Base-by-base conservation (phyloP, 768 basidiomycete species). In the Rickenella mellea region DNA sequence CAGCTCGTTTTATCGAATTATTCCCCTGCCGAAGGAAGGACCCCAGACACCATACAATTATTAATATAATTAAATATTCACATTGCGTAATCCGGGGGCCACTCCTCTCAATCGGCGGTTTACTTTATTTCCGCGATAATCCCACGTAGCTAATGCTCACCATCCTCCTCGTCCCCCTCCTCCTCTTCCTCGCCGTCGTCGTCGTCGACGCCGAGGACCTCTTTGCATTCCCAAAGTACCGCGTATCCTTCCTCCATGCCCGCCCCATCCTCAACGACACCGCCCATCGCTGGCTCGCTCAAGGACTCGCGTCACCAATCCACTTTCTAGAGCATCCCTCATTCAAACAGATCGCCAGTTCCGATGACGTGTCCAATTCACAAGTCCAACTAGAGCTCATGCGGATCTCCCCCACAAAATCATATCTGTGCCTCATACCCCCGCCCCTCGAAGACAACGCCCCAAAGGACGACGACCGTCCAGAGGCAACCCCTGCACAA, bases 361-460 rank as follows among this genome's bases (percentile, higher is more conserved):
- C 43, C 32, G 29, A 46, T 25, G 12, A 20, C 40, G 42, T 28
- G 30, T 30, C 24, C 55, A 39, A 15, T 11, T 27, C 58, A 5
- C 67, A 64, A 41, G 73, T 72, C 58, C 68, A 75, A 27, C 74
- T 91, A 25, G 77, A 91, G 55, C 70, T 70, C 49, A 80, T 91
- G 77, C 79, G 73, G 60, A 71, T 89, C 56, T 83, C 83, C 1
- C 69, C 78, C 10, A 67, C 69, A 48, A 69, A 75, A 54, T 72
- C 79, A 17, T 91, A 85, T 61, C 63, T 90, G 26, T 91, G 88
- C 55, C 69, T 88, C 41, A 80, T 89, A 49, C 85, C 86, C 9
- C 77, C 78, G 42, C 65, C 80, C 40, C 65, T 71, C 21, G 70
- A 66, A 46, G 52, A 55, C 39, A 60, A 68, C 42, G 50, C 71